Conservation (phyloP, 768 basidiomycete genomes). For the Lactarius evosmus region DNA sequence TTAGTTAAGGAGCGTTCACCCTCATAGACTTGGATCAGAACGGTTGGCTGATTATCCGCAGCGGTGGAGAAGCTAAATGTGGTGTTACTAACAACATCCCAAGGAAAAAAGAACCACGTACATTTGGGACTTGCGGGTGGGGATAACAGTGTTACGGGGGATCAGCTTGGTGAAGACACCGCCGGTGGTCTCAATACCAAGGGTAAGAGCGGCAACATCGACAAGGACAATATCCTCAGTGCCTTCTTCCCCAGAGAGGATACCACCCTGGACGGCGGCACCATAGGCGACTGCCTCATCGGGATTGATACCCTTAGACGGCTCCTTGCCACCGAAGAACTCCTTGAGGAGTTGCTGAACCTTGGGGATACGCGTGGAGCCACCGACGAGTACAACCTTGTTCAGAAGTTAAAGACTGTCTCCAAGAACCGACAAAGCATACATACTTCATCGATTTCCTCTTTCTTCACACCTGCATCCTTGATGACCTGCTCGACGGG, state of each 20-base stretch:
- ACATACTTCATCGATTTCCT: constrained; percentile 83
- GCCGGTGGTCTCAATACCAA: constrained; percentile 98
- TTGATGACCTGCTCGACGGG: constrained; percentile 98
- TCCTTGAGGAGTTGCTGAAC: constrained; percentile 98
- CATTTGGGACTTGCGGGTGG: constrained; percentile 96
- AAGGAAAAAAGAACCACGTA: constrained; percentile 35
- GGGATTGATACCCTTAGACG: constrained; percentile 97
- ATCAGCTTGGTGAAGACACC: constrained; percentile 98
- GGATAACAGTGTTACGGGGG: constrained; percentile 96
- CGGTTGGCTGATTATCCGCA: constrained; percentile 91
- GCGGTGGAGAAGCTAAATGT: constrained; percentile 61
- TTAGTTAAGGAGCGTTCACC: constrained; percentile 96
- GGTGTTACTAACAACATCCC: constrained; percentile 30
- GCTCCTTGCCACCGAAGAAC: constrained; percentile 91
- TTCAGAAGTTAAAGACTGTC: neutral
- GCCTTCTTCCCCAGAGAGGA: constrained; percentile 91
- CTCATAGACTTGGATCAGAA: constrained; percentile 96
- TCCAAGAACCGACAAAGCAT: neutral
- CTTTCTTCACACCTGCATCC: constrained; percentile 98
- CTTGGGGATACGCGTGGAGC: constrained; percentile 99
- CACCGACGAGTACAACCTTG: constrained; percentile 87
- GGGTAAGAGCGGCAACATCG: constrained; percentile 94
- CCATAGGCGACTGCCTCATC: constrained; percentile 99
- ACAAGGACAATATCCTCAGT: constrained; percentile 91
- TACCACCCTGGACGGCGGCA: constrained; percentile 98